Conservation (phyloP, 2,329 filamentous ascomycete genomes). For the Penicillium sp. region DNA sequence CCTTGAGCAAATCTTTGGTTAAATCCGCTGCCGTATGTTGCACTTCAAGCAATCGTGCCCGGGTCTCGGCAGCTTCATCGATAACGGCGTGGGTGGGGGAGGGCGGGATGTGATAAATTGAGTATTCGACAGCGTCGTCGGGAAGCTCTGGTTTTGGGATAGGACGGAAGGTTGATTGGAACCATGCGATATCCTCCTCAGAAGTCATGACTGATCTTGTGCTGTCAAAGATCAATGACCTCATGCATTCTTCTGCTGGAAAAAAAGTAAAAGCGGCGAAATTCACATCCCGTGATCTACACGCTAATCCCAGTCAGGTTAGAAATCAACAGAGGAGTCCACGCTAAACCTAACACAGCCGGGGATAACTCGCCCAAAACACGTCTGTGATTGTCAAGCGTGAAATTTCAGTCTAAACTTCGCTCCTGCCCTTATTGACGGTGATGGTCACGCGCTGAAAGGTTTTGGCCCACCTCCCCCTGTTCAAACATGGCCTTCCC, state of each 20-base stretch:
- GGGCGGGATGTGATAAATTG: conserved; percentile 67
- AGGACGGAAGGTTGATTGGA: conserved; percentile 63
- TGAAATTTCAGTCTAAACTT: conserved; percentile 3
- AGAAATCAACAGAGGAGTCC: conserved; percentile 44
- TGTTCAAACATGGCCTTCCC: conserved; percentile 60
- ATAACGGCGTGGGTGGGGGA: conserved; percentile 54
- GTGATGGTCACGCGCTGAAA: conserved; percentile 33
- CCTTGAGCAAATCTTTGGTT: conserved; percentile 65
- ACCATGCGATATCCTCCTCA: conserved; percentile 63
- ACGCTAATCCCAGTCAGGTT: conserved; percentile 36
- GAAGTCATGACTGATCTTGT: conserved; percentile 39
- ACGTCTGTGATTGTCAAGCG: conserved; percentile 23
- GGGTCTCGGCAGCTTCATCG: conserved; percentile 52
- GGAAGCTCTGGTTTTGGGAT: conserved; percentile 66
- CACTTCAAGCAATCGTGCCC: conserved; percentile 67
- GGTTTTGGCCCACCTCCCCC: conserved; percentile 12
- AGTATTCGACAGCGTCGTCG: conserved; percentile 85
- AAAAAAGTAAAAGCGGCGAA: conserved; percentile 28
- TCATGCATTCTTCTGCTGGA: conserved; percentile 30
- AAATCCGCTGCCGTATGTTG: conserved; percentile 67
- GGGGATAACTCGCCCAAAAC: conserved; percentile 34
- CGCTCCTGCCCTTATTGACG: conserved; percentile 5
- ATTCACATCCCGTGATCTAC: conserved; percentile 21
- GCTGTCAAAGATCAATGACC: conserved; percentile 31
- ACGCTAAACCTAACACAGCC: conserved; percentile 18